Conservation (phyloP, 2,329 filamentous ascomycete genomes). For the Geosmithia morbida region DNA sequence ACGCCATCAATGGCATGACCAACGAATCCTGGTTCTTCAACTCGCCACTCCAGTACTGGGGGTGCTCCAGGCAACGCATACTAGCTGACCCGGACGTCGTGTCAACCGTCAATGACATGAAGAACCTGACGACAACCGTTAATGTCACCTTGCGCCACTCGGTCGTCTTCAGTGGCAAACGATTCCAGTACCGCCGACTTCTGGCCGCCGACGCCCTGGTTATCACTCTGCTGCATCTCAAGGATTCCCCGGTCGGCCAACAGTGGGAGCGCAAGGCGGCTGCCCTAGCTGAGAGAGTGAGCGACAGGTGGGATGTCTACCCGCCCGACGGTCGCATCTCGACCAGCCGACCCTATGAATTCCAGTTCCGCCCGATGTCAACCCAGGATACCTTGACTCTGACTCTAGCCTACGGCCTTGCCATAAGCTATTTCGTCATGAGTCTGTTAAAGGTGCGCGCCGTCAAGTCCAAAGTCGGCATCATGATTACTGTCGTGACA, state of each 20-base stretch:
- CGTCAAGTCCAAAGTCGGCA: constrained; percentile 60
- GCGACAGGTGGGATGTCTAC: constrained; percentile 49
- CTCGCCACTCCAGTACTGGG: constrained; percentile 73
- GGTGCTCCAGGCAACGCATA: constrained; percentile 46
- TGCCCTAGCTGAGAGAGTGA: constrained; percentile 31
- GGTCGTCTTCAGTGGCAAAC: constrained; percentile 71
- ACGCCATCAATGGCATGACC: constrained; percentile 44
- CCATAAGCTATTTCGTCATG: constrained; percentile 48
- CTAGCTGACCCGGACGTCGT: constrained; percentile 48
- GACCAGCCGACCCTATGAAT: constrained; percentile 56
- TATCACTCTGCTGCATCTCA: constrained; percentile 58
- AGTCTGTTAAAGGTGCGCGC: constrained; percentile 57
- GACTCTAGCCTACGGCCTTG: constrained; percentile 48
- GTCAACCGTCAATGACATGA: constrained; percentile 52
- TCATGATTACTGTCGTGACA: constrained; percentile 54
- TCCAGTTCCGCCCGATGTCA: constrained; percentile 64
- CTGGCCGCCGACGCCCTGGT: constrained; percentile 65
- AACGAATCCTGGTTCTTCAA: constrained; percentile 64
- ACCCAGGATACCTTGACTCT: constrained; percentile 49
- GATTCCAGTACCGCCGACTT: constrained; percentile 52
- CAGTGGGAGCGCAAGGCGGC: constrained; percentile 50
- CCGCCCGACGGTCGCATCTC: constrained; percentile 39
- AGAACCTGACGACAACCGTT: constrained; percentile 47
- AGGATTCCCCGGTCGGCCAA: constrained; percentile 46
- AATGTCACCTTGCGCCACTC: constrained; percentile 65